Evolutionary conservation across 2,329 filamentous ascomycete species (phyloP), one percentile per base, ranked within the genome.

Genomic region (Ophiostoma ips): DNA sequence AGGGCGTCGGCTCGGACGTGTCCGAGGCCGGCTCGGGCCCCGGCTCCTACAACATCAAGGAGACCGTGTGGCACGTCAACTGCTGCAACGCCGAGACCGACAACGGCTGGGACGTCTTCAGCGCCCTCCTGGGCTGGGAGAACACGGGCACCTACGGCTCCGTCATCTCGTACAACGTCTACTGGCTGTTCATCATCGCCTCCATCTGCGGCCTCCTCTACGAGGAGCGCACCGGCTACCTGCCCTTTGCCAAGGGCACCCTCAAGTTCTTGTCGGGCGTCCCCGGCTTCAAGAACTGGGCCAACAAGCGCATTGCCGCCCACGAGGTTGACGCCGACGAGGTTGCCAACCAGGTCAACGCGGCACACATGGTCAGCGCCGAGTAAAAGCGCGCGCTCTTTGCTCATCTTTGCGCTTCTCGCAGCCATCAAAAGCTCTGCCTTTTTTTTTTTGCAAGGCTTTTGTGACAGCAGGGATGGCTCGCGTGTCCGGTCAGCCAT

Each of bases 101-200:
- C 55, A 83, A 84, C 28, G 85, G 84, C 41, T 94, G 87, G 87
- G 86, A 85, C 50, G 79, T 94, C 56, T 87, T 94, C 71, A 90
- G 94, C 59, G 80, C 85, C 52, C 72, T 94, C 49, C 71, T 94
- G 11, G 87, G 88, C 52, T 95, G 88, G 88, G 77, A 80, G 54
- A 94, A 94, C 68, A 87, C 84, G 12, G 88, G 85, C 5, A 94
- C 87, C 2, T 88, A 90, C 59, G 87, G 87, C 48, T 89, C 85
- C 1, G 83, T 94, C 55, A 79, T 94, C 55, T 81, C 84, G 1
- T 94, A 94, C 68, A 94, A 92, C 62, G 52, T 90, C 15, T 94
- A 94, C 69, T 95, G 87, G 88, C 66, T 92, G 47, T 71, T 70
- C 9, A 72, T 87, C 56, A 87, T 78, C 31, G 24, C 50, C 15